Conservation (phyloP, 139 green algal genomes). For the Pseudopediastrum boryanum region DNA sequence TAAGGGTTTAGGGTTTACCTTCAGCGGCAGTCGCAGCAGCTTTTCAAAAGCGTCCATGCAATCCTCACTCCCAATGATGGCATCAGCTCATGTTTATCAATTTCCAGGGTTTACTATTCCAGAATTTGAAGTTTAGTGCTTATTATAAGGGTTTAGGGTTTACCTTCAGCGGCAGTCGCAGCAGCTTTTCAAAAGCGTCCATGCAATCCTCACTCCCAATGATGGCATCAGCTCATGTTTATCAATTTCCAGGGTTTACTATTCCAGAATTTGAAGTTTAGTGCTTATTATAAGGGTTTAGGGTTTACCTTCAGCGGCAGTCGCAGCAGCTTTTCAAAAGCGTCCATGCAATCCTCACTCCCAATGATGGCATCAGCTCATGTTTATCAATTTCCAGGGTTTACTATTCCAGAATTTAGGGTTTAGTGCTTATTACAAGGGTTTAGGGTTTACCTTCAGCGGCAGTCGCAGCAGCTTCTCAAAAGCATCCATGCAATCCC, state of each 20-base stretch:
- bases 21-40: conserved; percentile 78
- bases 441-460: neutral
- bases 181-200: conserved; percentile 80
- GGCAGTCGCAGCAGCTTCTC: neutral
- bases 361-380: conserved; percentile 88
- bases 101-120: too few relatives aligned
- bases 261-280: too few relatives aligned
- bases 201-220: conserved; percentile 80
- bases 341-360: conserved; percentile 74
- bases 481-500: neutral
- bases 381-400: too few relatives aligned
- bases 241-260: too few relatives aligned
- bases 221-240: too few relatives aligned
- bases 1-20: too few relatives aligned
- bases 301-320: conserved; percentile 83
- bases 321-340: conserved; percentile 76
- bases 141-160: too few relatives aligned
- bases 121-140: too few relatives aligned
- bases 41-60: conserved; percentile 76
- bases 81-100: too few relatives aligned
- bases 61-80: conserved; percentile 83
- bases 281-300: too few relatives aligned
- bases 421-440: too few relatives aligned
- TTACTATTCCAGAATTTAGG: too few relatives aligned
- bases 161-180: conserved; percentile 81